Evolutionary conservation across 2,329 filamentous ascomycete species (phyloP).

Genomic region (Saccharata proteae): DNA sequence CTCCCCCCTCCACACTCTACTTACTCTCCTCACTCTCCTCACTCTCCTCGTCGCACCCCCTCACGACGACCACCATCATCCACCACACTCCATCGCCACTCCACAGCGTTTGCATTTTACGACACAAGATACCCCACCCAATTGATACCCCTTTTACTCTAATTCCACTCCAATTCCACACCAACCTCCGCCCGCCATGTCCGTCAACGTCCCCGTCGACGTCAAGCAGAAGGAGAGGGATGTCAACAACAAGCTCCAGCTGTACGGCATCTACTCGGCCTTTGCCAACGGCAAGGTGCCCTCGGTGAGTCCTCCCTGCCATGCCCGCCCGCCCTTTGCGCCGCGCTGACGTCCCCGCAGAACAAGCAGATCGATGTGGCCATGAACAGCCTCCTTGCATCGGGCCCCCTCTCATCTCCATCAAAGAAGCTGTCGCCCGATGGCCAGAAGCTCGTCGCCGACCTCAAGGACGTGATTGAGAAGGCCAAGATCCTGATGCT

Average conservation of each 20-base stretch:
- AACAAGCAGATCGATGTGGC: conserved; percentile 95
- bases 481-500: conserved; percentile 76
- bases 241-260: conserved; percentile 85
- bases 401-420: conserved; percentile 56
- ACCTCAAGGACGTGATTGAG: conserved; percentile 67
- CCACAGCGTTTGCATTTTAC: too few species aligned
- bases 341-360: conserved; percentile 29
- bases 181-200: background rate
- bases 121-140: too few species aligned
- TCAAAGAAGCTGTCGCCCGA: conserved; percentile 70
- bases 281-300: conserved; percentile 85
- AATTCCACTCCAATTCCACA: background rate
- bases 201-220: conserved; percentile 64
- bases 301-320: conserved; percentile 48
- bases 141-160: too few species aligned
- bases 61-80: too few species aligned
- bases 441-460: conserved; percentile 64
- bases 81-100: too few species aligned
- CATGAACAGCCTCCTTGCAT: conserved; percentile 73
- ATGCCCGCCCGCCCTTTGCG: background rate
- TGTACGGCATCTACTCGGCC: conserved; percentile 82
- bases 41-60: too few species aligned
- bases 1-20: too few species aligned
- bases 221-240: conserved; percentile 66
- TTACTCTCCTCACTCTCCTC: too few species aligned